Conservation (phyloP, 106 monocot genomes). For the Triglochin maritima region DNA sequence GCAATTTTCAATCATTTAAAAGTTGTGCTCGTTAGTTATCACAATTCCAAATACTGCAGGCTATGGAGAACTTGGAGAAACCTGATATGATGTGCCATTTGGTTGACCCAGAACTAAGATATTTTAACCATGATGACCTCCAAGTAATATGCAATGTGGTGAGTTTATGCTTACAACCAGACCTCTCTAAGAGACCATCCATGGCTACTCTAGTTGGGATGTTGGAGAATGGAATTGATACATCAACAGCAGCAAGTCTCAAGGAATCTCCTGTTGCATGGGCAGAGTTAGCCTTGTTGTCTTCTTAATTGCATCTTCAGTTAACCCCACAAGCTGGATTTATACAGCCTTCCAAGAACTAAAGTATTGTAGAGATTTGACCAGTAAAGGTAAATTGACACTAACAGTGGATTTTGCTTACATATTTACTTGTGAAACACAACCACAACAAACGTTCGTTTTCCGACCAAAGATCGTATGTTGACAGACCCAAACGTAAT, state of each 20-base stretch:
- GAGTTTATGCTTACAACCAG: slow-evolving; percentile 64
- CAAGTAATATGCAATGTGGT: slow-evolving; percentile 46
- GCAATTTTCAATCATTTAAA: background rate
- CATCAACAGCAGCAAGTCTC: slow-evolving; percentile 42
- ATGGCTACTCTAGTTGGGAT: slow-evolving; percentile 64
- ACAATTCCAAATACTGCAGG: slow-evolving; percentile 32
- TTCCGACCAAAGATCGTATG: no score
- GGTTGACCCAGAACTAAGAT: slow-evolving; percentile 58
- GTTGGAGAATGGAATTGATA: slow-evolving; percentile 77
- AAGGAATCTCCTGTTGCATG: slow-evolving; percentile 73
- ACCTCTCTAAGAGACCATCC: slow-evolving; percentile 70
- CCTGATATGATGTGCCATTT: slow-evolving; percentile 60
- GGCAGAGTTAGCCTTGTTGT: slow-evolving; percentile 34
- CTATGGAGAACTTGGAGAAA: slow-evolving; percentile 42
- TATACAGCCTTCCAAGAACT: background rate
- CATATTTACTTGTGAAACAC: no score
- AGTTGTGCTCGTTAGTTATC: background rate
- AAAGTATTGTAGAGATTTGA: background rate
- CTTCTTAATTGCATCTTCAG: background rate
- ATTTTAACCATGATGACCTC: slow-evolving; percentile 55
- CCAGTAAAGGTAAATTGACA: no score
- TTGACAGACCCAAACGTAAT: no score
- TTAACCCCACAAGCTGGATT: background rate
- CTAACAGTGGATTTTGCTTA: no score
- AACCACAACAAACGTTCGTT: no score